These are phyloP conservation scores for Pestalotiopsis sp. DNA, from an alignment of 2,329 filamentous ascomycete genomes.

Conservation along the genomic window DNA sequence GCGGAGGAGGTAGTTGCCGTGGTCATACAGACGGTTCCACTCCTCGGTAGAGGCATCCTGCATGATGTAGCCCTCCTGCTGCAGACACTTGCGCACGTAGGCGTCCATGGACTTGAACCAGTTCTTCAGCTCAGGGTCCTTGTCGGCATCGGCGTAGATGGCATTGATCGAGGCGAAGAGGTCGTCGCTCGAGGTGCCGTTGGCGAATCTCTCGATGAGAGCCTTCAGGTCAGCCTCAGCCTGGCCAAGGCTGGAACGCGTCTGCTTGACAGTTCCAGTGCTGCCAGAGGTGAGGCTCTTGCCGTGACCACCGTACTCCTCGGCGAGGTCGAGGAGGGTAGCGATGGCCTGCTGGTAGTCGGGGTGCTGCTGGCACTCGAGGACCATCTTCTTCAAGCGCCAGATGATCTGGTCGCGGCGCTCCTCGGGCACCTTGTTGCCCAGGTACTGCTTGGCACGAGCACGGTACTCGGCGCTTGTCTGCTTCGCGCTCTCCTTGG, in stretches of 20 bases:
- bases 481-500: constrained; percentile 47
- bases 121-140: constrained; percentile 79
- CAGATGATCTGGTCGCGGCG: constrained; percentile 90
- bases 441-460: constrained; percentile 71
- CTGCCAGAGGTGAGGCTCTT: constrained; percentile 66
- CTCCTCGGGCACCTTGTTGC: constrained; percentile 87
- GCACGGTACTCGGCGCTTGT: constrained; percentile 41
- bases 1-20: constrained; percentile 83
- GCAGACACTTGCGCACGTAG: constrained; percentile 81
- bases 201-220: constrained; percentile 93
- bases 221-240: constrained; percentile 84
- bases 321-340: constrained; percentile 80
- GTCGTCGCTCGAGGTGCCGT: constrained; percentile 86
- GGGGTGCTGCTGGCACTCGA: constrained; percentile 93
- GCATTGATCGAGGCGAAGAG: constrained; percentile 82
- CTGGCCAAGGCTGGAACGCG: constrained; percentile 66
- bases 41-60: constrained; percentile 77
- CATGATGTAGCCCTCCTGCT: constrained; percentile 90
- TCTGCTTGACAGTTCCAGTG: constrained; percentile 71
- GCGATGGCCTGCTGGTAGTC: constrained; percentile 93
- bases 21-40: constrained; percentile 84
- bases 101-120: constrained; percentile 84
- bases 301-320: constrained; percentile 80
- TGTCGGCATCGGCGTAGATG: constrained; percentile 85
- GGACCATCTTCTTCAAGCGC: constrained; percentile 94